Evolutionary conservation across 2,329 filamentous ascomycete species (phyloP).

Genomic region (Beauveria varroae): DNA sequence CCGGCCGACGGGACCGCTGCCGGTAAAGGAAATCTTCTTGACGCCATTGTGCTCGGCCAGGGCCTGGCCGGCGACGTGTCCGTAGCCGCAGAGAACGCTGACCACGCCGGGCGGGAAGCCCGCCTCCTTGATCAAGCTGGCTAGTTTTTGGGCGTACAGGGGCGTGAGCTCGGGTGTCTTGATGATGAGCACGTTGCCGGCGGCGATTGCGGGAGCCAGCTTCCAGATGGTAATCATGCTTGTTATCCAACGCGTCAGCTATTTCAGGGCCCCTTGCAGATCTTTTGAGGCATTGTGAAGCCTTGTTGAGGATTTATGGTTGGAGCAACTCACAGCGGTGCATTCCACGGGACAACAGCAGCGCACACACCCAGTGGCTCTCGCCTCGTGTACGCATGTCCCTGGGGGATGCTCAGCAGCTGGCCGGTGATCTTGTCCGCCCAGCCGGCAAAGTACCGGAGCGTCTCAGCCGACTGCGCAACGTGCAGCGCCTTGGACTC

Average conservation of each 20-base stretch:
- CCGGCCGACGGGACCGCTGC: slow-evolving; percentile 57
- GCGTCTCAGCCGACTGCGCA: slow-evolving; percentile 21
- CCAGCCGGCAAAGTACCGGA: slow-evolving; percentile 62
- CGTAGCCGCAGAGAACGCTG: slow-evolving; percentile 61
- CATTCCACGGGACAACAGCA: slow-evolving; percentile 69
- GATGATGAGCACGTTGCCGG: slow-evolving; percentile 53
- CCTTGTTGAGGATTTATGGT: background rate
- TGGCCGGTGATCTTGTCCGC: slow-evolving; percentile 64
- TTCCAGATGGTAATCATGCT: slow-evolving; percentile 50
- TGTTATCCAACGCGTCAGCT: background rate
- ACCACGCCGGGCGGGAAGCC: slow-evolving; percentile 69
- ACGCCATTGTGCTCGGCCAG: slow-evolving; percentile 57
- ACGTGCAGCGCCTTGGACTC: slow-evolving; percentile 14
- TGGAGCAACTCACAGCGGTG: slow-evolving; percentile 38
- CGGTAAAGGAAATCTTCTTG: slow-evolving; percentile 70
- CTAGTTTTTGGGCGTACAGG: slow-evolving; percentile 53
- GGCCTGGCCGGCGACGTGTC: slow-evolving; percentile 57
- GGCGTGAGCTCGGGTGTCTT: slow-evolving; percentile 58
- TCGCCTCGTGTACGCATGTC: slow-evolving; percentile 60
- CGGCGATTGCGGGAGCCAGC: slow-evolving; percentile 58
- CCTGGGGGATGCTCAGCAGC: slow-evolving; percentile 52
- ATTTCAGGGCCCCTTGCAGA: background rate
- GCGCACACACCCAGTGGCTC: slow-evolving; percentile 65
- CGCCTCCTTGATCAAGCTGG: slow-evolving; percentile 56
- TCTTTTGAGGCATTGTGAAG: background rate